Evolutionary conservation across 768 basidiomycete genomes (phyloP).

Genomic region (Kwoniella sp.): DNA sequence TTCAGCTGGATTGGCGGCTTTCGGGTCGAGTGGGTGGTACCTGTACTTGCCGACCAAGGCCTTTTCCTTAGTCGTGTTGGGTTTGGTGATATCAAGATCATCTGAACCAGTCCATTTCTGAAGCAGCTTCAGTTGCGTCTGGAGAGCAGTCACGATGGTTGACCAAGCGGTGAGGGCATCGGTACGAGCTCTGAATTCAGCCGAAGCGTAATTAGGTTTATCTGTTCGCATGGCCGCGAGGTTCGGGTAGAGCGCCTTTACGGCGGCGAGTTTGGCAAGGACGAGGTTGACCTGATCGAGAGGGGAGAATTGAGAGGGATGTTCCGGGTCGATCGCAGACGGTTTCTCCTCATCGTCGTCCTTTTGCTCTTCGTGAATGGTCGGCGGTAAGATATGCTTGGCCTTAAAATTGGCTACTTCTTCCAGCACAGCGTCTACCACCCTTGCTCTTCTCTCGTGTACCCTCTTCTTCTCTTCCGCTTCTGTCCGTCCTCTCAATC

Average conservation of each 20-base stretch:
- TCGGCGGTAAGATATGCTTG: slow-evolving; percentile 15
- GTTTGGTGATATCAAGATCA: slow-evolving; percentile 81
- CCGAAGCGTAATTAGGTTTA: slow-evolving; percentile 69
- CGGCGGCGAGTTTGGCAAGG: slow-evolving; percentile 74
- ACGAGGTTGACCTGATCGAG: slow-evolving; percentile 57
- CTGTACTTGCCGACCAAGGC: slow-evolving; percentile 47
- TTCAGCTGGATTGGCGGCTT: slow-evolving; percentile 29
- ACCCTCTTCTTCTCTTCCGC: slow-evolving; percentile 78
- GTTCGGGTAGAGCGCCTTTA: slow-evolving; percentile 83
- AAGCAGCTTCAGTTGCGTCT: slow-evolving; percentile 74
- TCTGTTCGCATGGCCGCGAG: slow-evolving; percentile 77
- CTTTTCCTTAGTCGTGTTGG: slow-evolving; percentile 67
- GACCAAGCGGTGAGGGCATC: slow-evolving; percentile 91
- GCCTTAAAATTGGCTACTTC: slow-evolving; percentile 79
- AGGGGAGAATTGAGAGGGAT: slow-evolving; percentile 48
- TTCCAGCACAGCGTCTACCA: slow-evolving; percentile 78
- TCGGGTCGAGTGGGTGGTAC: slow-evolving; percentile 46
- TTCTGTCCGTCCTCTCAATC: slow-evolving; percentile 73
- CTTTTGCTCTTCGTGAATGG: not conserved
- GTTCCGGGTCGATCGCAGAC: slow-evolving; percentile 51
- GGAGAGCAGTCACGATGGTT: slow-evolving; percentile 81
- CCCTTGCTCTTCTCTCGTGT: slow-evolving; percentile 78
- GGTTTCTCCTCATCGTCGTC: slow-evolving; percentile 14
- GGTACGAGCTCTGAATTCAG: slow-evolving; percentile 73
- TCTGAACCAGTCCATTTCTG: slow-evolving; percentile 94